Evolutionary conservation across 2,329 filamentous ascomycete genomes (phyloP).

Genomic region (Helminthosporium solani): DNA sequence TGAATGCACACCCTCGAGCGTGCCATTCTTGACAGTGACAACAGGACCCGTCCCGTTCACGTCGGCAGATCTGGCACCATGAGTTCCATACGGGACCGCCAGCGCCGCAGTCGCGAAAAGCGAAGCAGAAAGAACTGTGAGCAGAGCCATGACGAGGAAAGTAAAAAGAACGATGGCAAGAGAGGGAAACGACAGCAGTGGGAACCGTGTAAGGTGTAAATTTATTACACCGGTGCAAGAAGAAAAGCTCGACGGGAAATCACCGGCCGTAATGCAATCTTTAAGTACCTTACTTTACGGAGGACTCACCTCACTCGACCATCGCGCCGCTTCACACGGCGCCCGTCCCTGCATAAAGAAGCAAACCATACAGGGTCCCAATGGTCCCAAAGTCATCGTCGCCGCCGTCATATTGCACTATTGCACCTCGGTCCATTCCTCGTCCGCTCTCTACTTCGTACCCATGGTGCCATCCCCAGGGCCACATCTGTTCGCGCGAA

Average conservation of each 20-base stretch:
- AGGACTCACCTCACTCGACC: no score
- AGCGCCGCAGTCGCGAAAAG: conserved; percentile 1
- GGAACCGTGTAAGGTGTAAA: neutral
- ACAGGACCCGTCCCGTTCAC: neutral
- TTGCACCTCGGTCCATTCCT: no score
- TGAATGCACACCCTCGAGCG: conserved; percentile 39
- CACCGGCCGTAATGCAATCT: neutral
- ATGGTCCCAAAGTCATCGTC: no score
- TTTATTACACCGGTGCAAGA: neutral
- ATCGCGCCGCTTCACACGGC: no score
- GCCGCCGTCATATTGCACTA: no score
- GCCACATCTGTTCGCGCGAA: no score
- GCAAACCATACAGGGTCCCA: no score
- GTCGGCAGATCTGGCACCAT: neutral
- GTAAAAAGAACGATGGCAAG: neutral
- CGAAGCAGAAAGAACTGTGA: neutral
- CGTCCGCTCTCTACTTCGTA: no score
- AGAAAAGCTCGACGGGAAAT: neutral
- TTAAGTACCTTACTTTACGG: no score
- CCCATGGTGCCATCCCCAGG: no score
- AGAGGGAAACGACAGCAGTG: neutral
- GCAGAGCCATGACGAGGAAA: conserved; percentile 1
- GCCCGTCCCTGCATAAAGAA: no score
- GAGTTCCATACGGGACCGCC: neutral
- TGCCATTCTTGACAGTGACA: conserved; percentile 42